Evolutionary conservation across 139 green algal species (phyloP).

Genomic region (Micromonas pusilla): DNA sequence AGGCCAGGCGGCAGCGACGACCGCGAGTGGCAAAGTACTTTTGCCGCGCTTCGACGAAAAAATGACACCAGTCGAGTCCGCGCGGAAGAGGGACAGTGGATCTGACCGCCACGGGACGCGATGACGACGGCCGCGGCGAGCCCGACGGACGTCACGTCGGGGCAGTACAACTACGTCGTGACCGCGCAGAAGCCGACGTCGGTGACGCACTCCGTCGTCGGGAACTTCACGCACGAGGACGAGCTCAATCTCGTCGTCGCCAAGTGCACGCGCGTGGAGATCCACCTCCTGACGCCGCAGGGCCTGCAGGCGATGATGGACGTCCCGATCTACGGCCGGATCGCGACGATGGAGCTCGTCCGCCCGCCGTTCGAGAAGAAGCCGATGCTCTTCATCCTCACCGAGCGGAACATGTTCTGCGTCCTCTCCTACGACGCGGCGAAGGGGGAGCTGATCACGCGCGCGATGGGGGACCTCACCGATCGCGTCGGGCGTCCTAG

Average conservation of each 20-base stretch:
- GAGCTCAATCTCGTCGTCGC: slow-evolving; percentile 88
- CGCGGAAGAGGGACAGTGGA: too few relatives aligned
- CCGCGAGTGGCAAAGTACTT: too few relatives aligned
- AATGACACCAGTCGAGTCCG: too few relatives aligned
- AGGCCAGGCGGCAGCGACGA: too few relatives aligned
- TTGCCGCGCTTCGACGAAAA: too few relatives aligned
- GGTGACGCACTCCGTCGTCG: slow-evolving; percentile 74
- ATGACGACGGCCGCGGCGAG: not conserved
- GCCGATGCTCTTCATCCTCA: slow-evolving; percentile 84
- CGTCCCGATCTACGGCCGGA: slow-evolving; percentile 84
- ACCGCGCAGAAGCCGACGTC: slow-evolving; percentile 80
- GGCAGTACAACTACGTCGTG: slow-evolving; percentile 20
- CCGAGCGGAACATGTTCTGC: slow-evolving; percentile 87
- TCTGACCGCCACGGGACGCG: too few relatives aligned
- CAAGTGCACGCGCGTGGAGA: slow-evolving; percentile 68
- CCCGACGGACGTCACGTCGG: too few relatives aligned
- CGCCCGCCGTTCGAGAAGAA: slow-evolving; percentile 39
- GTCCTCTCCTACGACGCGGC: slow-evolving; percentile 72
- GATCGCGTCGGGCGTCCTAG: slow-evolving; percentile 72
- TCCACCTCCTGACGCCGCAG: slow-evolving; percentile 71
- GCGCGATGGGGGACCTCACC: slow-evolving; percentile 66
- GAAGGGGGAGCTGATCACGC: slow-evolving; percentile 71
- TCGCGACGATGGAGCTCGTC: slow-evolving; percentile 69
- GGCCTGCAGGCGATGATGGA: slow-evolving; percentile 77
- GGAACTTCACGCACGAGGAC: slow-evolving; percentile 68